Conservation (phyloP, 2,329 filamentous ascomycete genomes). For the Colletotrichum limetticola region DNA sequence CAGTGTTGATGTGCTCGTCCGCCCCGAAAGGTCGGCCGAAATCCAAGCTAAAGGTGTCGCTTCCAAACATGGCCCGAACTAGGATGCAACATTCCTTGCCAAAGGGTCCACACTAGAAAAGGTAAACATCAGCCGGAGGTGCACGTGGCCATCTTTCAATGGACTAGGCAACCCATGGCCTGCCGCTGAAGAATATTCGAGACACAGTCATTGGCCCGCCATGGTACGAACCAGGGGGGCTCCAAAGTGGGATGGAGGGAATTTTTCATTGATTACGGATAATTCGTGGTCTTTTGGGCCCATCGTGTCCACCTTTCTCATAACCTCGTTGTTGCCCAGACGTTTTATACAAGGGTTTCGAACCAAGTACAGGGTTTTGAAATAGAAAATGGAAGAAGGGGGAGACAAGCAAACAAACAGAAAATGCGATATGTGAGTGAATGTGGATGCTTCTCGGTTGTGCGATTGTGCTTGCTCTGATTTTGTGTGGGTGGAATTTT, state of each 20-base stretch:
- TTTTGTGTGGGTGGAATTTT: constrained; percentile 14
- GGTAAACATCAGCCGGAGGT: constrained; percentile 34
- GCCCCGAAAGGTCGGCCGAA: constrained; percentile 6
- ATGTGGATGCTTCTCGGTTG: constrained; percentile 11
- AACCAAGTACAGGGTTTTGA: constrained; percentile 25
- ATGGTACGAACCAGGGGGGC: constrained; percentile 24
- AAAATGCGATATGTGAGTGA: constrained; percentile 29
- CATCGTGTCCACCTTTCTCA: constrained; percentile 34
- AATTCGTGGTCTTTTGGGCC: constrained; percentile 25
- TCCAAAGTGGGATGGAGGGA: constrained; percentile 31
- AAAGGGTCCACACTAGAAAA: constrained; percentile 30
- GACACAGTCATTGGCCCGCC: constrained; percentile 26
- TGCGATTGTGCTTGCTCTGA: constrained; percentile 12
- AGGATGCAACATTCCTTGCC: constrained; percentile 24
- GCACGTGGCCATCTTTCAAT: constrained; percentile 35
- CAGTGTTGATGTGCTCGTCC: background rate
- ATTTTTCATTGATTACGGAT: constrained; percentile 32
- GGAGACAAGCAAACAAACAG: background rate
- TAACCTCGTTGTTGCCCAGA: constrained; percentile 29
- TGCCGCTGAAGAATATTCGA: constrained; percentile 33
- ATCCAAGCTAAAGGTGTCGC: constrained; percentile 33
- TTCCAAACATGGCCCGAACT: constrained; percentile 18
- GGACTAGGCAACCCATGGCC: constrained; percentile 31
- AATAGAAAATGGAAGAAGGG: constrained; percentile 13
- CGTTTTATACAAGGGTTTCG: constrained; percentile 24